A percentile compares a stretch with the other conserved stretches of the same genome.
phyloP scores from a whole-genome alignment of 2,329 filamentous ascomycete species.

The Thelonectria olida region DNA sequence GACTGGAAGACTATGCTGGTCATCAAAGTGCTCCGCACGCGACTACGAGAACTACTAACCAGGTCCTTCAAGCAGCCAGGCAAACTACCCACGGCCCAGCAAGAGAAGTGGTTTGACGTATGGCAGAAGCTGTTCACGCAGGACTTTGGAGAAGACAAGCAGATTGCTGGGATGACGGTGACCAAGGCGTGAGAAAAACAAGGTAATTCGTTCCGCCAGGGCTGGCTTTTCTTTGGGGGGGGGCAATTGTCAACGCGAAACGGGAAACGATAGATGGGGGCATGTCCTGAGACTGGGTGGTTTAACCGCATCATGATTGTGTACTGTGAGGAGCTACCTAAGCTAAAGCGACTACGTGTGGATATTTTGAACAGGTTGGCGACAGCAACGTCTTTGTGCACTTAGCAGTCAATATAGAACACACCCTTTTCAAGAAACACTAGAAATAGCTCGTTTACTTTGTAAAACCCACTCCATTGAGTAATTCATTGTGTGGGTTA shows the following conservation, averaged over 20 bases:
- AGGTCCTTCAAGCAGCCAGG: constrained; percentile 75
- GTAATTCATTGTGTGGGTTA: too few species aligned
- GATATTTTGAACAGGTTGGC: not conserved
- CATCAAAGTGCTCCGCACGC: constrained; percentile 80
- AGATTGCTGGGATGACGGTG: constrained; percentile 31
- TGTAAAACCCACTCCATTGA: too few species aligned
- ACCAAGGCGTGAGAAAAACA: constrained; percentile 42
- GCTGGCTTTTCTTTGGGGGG: not conserved
- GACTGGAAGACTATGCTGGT: constrained; percentile 93
- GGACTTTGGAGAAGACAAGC: constrained; percentile 51
- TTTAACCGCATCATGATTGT: not conserved
- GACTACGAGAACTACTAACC: constrained; percentile 79
- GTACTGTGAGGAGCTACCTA: too few species aligned
- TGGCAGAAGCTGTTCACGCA: constrained; percentile 76
- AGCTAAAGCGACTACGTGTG: too few species aligned
- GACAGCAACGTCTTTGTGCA: not conserved
- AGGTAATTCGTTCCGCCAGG: too few species aligned
- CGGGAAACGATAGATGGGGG: not conserved
- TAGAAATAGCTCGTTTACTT: too few species aligned
- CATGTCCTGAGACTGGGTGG: not conserved
- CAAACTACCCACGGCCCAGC: constrained; percentile 69
- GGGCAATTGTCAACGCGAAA: not conserved
- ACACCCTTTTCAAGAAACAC: too few species aligned
- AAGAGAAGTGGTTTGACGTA: constrained; percentile 77
- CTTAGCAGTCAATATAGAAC: too few species aligned